These are phyloP conservation scores for Entelexis paramagnoliae DNA, from an alignment of 1,139 yeast genomes.

Conservation along the genomic window DNA sequence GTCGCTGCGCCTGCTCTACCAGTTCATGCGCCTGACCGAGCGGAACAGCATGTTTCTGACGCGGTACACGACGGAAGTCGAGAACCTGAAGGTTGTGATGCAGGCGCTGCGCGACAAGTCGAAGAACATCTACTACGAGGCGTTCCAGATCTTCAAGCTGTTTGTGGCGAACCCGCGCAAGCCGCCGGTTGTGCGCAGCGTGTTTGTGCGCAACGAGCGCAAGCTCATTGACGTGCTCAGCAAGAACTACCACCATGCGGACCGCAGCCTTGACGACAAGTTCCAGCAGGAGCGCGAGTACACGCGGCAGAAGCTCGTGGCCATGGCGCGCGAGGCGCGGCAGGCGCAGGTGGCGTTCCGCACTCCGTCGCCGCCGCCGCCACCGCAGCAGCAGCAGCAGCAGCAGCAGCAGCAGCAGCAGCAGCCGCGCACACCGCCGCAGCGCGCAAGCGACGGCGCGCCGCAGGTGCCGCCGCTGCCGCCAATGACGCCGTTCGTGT, in stretches of 20 bases:
- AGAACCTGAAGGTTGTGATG: slow-evolving; percentile 78
- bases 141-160: slow-evolving; percentile 82
- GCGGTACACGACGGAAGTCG: slow-evolving; percentile 67
- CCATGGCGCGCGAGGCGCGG: slow-evolving; percentile 22
- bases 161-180: slow-evolving; percentile 93
- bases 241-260: slow-evolving; percentile 45
- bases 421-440: slow-evolving; percentile 4
- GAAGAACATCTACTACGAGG: slow-evolving; percentile 78
- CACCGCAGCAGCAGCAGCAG: neutral
- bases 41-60: slow-evolving; percentile 65
- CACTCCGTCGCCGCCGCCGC: neutral
- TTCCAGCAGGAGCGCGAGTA: slow-evolving; percentile 75
- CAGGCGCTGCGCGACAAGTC: slow-evolving; percentile 76
- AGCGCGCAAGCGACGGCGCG: neutral
- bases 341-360: neutral
- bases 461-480: slow-evolving; percentile 2
- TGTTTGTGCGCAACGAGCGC: slow-evolving; percentile 68
- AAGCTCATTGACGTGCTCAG: slow-evolving; percentile 59
- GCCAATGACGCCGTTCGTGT: neutral
- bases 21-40: slow-evolving; percentile 58
- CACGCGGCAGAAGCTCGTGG: slow-evolving; percentile 62
- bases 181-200: slow-evolving; percentile 66
- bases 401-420: neutral
- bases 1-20: slow-evolving; percentile 66
- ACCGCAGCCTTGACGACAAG: slow-evolving; percentile 50